Evolutionary conservation across 495 filamentous ascomycete genomes (phyloP).

Genomic region (Pseudotulostoma volvatum): DNA sequence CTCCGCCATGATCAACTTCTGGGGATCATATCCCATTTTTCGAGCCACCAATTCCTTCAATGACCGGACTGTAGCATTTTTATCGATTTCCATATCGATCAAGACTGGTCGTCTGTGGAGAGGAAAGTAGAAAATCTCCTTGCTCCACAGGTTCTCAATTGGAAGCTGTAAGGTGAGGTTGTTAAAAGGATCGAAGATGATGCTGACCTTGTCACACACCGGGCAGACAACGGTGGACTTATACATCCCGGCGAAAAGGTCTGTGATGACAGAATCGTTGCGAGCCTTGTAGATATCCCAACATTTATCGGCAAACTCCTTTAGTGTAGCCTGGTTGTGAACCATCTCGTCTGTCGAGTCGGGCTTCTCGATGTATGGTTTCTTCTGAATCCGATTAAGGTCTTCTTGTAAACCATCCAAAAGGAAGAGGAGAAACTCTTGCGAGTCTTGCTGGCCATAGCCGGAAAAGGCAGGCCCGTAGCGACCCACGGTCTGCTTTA

Average conservation of each 20-base stretch:
- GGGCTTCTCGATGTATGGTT: conserved; percentile 94
- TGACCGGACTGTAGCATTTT: conserved; percentile 50
- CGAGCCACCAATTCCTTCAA: conserved; percentile 64
- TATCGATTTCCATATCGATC: conserved; percentile 79
- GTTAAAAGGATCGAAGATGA: conserved; percentile 97
- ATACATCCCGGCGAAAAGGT: conserved; percentile 93
- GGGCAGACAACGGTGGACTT: conserved; percentile 93
- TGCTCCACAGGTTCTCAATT: conserved; percentile 59
- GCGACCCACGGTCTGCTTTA: conserved; percentile 67
- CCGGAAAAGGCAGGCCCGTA: conserved; percentile 77
- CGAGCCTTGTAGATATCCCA: conserved; percentile 85
- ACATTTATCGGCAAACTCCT: conserved; percentile 66
- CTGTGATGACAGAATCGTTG: conserved; percentile 87
- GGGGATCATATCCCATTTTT: conserved; percentile 40
- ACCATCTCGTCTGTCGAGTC: conserved; percentile 97
- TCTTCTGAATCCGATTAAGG: conserved; percentile 81
- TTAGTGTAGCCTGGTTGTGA: conserved; percentile 55
- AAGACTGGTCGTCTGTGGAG: conserved; percentile 45
- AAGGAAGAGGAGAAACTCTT: conserved; percentile 93
- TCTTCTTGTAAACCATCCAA: conserved; percentile 92
- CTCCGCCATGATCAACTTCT: conserved; percentile 54
- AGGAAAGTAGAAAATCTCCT: conserved; percentile 57
- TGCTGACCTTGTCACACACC: conserved; percentile 82
- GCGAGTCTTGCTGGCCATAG: conserved; percentile 91
- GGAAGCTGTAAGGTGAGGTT: conserved; percentile 83